A percentile compares a stretch with the other conserved stretches of the same genome.
Conservation (phyloP, 23 red algal species). For the Gracilaria gracilis region DNA sequence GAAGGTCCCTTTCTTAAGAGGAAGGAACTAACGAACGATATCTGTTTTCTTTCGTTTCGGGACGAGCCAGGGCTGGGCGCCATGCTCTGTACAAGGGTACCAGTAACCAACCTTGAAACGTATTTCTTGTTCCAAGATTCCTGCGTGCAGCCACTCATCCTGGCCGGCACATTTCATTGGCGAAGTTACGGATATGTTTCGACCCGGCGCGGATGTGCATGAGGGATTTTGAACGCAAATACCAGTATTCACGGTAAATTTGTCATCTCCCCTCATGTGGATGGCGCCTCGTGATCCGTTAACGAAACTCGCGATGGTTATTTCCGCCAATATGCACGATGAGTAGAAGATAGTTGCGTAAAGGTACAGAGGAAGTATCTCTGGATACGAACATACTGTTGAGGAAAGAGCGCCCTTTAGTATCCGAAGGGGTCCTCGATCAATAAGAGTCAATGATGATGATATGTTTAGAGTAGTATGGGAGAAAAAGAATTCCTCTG, state of each 20-base stretch:
- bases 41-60: neutral
- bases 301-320: neutral
- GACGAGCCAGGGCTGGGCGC: too few relatives aligned
- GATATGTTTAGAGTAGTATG: neutral
- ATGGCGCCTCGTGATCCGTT: neutral
- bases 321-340: neutral
- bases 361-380: too few relatives aligned
- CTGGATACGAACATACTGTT: too few relatives aligned
- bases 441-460: neutral
- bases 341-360: too few relatives aligned
- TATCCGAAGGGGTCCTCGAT: neutral
- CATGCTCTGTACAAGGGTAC: too few relatives aligned
- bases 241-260: neutral
- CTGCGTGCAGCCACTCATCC: neutral
- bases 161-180: neutral
- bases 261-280: neutral
- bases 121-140: neutral
- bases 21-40: neutral
- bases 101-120: too few relatives aligned
- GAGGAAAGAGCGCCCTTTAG: neutral
- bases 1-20: constrained; percentile 32
- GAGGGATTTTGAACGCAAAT: neutral
- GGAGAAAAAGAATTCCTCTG: neutral
- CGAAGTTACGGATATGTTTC: neutral
- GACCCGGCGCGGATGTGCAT: neutral